Evolutionary conservation across 75 land plant species (phyloP), one percentile per base, ranked within the genome.

Genomic region (Cryptomeria japonica): DNA sequence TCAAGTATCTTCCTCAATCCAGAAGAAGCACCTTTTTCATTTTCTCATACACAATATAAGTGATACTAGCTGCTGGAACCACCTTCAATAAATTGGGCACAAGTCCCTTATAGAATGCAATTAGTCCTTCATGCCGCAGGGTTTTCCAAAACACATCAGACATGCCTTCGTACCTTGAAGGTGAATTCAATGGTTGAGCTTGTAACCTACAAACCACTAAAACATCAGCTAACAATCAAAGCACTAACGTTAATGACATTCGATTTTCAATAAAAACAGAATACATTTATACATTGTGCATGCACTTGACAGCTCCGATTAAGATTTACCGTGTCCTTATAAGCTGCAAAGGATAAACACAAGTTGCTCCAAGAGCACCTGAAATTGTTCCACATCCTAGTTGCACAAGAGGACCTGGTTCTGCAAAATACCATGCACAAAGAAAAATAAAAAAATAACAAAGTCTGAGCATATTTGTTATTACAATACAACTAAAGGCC

Each of bases 11-110:
- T 80, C 68, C 49, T 88, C 80, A 94, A 38, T 90, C 92, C 42
- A 95, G 91, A 42, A 78, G 85, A 15, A 96, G 94, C 80, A 88
- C 87, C 88, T 94, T 95, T 87, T 96, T 97, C 95, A 94, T 94
- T 3, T 92, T 64, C 89, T 97, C 99, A 83, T 97, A 97, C 78
- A 95, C 96, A 38, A 97, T 41, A 86, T 97, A 97, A 15, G 99
- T 97, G n/a, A 97, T 96, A 83, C 98, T 96, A 79, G 98, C 99
- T 78, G 99, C 88, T 58, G 99, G 99, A 44, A 93, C 96, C 78
- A 97, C 99, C 88, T 97, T 97, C 25, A 96, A 90, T 75, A 97
- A 87, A 91, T 97, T 97, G 14, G 99, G 99, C 31, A 95, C 87
- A 11, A 95, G 86, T 22, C 99, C 99, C 87, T 97, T 97, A 88